These are phyloP conservation scores for Nannizziopsis barbatae DNA, from an alignment of 2,329 filamentous ascomycete species.

Conservation along the genomic window DNA sequence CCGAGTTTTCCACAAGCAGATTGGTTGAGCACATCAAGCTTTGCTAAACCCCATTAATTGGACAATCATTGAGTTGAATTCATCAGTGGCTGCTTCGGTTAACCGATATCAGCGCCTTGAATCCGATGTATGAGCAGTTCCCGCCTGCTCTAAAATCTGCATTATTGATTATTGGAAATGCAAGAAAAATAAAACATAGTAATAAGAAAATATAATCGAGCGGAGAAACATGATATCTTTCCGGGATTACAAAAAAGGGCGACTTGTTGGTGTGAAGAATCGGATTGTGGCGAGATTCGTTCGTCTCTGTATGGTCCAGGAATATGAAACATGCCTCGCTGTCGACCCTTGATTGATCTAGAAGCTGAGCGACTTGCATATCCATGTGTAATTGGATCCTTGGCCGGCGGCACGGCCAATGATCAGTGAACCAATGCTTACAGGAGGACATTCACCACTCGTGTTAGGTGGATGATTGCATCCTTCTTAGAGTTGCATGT, in stretches of 20 bases:
- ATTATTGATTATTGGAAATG: no score
- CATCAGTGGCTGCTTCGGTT: no score
- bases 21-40: no score
- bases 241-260: slow-evolving; percentile 2
- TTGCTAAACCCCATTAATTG: no score
- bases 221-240: not conserved
- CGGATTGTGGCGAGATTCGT: slow-evolving; percentile 6
- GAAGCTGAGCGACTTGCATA: slow-evolving; percentile 5
- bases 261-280: not conserved
- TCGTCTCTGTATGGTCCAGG: not conserved
- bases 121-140: no score
- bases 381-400: slow-evolving; percentile 6
- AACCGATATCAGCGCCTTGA: no score
- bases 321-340: slow-evolving; percentile 10
- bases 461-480: slow-evolving; percentile 3
- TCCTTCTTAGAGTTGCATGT: not conserved
- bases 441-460: not conserved
- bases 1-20: no score
- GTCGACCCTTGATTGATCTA: slow-evolving; percentile 7
- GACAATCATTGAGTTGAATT: no score
- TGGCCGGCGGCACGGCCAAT: slow-evolving; percentile 8
- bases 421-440: not conserved
- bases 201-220: not conserved
- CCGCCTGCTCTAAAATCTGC: no score
- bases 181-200: no score